Conservation (phyloP, 257 asterid species). For the Salvia hispanica region DNA sequence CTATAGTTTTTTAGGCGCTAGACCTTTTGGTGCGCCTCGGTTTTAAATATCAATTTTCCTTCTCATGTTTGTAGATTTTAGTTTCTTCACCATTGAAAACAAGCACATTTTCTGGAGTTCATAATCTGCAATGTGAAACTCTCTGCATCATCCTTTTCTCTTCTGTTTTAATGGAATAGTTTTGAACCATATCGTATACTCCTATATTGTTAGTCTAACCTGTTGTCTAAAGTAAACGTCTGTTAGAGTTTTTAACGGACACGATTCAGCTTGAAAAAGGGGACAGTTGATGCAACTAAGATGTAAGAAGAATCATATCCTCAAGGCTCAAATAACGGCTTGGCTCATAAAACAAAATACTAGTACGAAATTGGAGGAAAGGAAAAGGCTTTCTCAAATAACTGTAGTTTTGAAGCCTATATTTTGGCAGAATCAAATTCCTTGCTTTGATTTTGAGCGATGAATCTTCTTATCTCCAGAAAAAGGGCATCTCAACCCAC, state of each 20-base stretch:
- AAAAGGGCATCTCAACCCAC: constrained; percentile 24
- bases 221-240: too few relatives aligned
- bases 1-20: background rate
- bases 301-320: constrained; percentile 12
- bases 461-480: constrained; percentile 32
- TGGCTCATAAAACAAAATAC: background rate
- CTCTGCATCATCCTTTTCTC: too few relatives aligned
- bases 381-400: background rate
- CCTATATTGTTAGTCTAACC: too few relatives aligned
- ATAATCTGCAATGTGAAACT: too few relatives aligned
- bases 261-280: background rate
- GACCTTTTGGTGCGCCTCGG: constrained; percentile 3
- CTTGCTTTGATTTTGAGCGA: constrained; percentile 31
- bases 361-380: background rate
- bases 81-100: constrained; percentile 1
- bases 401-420: background rate
- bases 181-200: too few relatives aligned
- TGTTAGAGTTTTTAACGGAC: background rate
- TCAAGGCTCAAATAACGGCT: background rate
- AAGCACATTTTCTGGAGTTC: background rate
- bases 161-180: too few relatives aligned
- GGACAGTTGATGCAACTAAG: background rate
- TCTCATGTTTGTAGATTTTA: background rate
- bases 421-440: constrained; percentile 36
- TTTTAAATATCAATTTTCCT: background rate